A percentile compares a stretch with the other conserved stretches of the same genome.
These are phyloP conservation scores for Plasmodium malariae DNA, from an alignment of 169 alveolate genomes.

Conservation along the genomic window DNA sequence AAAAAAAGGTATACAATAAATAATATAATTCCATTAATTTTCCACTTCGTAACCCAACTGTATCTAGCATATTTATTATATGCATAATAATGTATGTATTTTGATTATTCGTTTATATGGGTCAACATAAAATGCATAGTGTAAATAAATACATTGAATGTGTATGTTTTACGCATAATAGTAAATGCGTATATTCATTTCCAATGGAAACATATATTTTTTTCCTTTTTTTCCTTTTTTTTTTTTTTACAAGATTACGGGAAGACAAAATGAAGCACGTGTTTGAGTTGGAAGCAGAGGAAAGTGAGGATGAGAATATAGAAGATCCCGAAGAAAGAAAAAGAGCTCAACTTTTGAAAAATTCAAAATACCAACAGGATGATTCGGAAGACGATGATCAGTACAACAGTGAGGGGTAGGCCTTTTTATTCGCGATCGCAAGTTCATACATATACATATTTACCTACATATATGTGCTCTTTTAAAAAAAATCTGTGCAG, in stretches of 20 bases:
- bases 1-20: conserved; percentile 28
- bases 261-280: conserved; percentile 29
- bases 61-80: too few relatives aligned
- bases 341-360: conserved; percentile 27
- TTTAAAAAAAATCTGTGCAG: too few relatives aligned
- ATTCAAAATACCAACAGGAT: conserved; percentile 17
- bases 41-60: too few relatives aligned
- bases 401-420: conserved; percentile 61
- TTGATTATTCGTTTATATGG: too few relatives aligned
- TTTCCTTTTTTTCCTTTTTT: neutral
- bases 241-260: conserved; percentile 9
- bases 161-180: too few relatives aligned
- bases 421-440: neutral
- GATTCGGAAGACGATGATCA: conserved; percentile 52
- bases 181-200: too few relatives aligned
- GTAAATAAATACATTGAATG: too few relatives aligned
- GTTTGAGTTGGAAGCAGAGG: conserved; percentile 76
- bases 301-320: conserved; percentile 71
- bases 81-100: too few relatives aligned
- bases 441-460: conserved; percentile 3
- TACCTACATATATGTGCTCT: neutral
- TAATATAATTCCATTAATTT: neutral
- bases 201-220: neutral
- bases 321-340: conserved; percentile 59
- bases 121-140: too few relatives aligned